These are phyloP conservation scores for Colletotrichum gloeosporioides DNA, from an alignment of 2,329 filamentous ascomycete genomes.

Conservation along the genomic window DNA sequence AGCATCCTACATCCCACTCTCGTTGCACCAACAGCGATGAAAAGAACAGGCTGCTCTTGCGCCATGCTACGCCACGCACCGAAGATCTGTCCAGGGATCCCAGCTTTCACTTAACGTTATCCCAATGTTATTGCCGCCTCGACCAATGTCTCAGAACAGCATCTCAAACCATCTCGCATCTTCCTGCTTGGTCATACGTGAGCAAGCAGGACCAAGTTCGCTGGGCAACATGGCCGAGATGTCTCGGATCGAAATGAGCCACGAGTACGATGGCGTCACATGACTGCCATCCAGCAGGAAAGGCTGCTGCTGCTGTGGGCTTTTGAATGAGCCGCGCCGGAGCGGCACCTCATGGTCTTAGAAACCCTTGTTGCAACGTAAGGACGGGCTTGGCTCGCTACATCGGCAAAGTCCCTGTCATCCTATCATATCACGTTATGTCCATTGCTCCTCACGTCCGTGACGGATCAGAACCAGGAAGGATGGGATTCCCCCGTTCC, in stretches of 20 bases:
- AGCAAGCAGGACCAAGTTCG: background rate
- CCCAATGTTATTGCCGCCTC: background rate
- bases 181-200: background rate
- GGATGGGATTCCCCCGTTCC: background rate
- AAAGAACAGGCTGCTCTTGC: background rate
- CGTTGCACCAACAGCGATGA: background rate
- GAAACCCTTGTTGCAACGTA: background rate
- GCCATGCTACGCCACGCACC: background rate
- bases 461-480: background rate
- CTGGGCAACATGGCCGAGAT: background rate
- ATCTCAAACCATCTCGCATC: background rate
- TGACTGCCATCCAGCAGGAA: background rate
- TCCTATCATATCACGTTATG: constrained; percentile 1
- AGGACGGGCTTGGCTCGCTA: background rate
- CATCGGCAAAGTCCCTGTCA: background rate
- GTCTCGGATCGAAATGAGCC: constrained; percentile 11
- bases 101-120: background rate
- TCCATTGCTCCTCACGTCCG: background rate
- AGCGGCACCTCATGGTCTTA: background rate
- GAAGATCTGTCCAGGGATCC: constrained; percentile 10
- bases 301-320: background rate
- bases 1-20: too few species aligned
- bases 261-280: background rate
- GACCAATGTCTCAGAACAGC: background rate
- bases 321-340: background rate